Evolutionary conservation across 2,329 filamentous ascomycete genomes (phyloP).

Genomic region (Pseudogymnoascus sp.): DNA sequence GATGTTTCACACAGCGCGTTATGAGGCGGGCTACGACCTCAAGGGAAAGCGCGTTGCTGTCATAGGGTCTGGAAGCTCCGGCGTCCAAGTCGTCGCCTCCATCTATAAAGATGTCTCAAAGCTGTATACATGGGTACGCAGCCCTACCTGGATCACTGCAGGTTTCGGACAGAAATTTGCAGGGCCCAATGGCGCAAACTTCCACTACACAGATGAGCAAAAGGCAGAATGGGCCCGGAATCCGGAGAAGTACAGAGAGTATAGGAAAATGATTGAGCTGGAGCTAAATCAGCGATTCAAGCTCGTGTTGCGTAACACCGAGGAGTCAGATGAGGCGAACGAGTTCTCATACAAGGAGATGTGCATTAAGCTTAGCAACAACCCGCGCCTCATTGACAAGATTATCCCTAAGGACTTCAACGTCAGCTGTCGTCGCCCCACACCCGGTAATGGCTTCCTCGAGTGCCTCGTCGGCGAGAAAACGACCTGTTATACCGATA

Average conservation of each 20-base stretch:
- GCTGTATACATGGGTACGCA: conserved; percentile 47
- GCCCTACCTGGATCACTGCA: conserved; percentile 44
- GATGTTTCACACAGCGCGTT: conserved; percentile 47
- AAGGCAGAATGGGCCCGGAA: conserved; percentile 18
- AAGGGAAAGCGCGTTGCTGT: conserved; percentile 40
- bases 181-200: conserved; percentile 16
- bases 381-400: conserved; percentile 11
- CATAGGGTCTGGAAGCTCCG: conserved; percentile 48
- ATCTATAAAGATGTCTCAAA: conserved; percentile 41
- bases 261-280: conserved; percentile 19
- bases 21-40: conserved; percentile 43
- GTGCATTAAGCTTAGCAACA: conserved; percentile 13
- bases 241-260: conserved; percentile 17
- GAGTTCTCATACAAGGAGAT: conserved; percentile 9
- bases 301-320: conserved; percentile 19
- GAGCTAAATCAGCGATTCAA: conserved; percentile 24
- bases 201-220: conserved; percentile 15
- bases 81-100: conserved; percentile 42
- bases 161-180: conserved; percentile 21
- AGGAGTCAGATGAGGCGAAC: conserved; percentile 7
- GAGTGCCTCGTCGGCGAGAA: conserved; percentile 34
- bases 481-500: conserved; percentile 16
- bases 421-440: conserved; percentile 35
- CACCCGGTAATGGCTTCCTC: conserved; percentile 36
- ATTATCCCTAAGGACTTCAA: conserved; percentile 21